These are phyloP conservation scores for Cephaloascus albidus DNA, from an alignment of 805 yeast genomes.

Conservation along the genomic window DNA sequence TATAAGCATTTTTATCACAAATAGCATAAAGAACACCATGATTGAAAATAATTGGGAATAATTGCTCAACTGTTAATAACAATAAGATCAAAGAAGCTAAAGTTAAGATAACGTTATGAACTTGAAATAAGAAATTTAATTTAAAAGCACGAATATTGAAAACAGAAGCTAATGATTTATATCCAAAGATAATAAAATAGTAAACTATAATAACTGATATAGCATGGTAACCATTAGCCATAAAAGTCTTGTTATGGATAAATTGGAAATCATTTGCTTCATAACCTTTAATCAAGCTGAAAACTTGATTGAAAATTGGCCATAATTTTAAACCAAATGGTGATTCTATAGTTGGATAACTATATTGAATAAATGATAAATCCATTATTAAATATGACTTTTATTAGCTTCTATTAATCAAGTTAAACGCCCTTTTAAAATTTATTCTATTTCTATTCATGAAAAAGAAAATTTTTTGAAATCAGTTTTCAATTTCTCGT, in stretches of 20 bases:
- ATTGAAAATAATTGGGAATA: slow-evolving; percentile 63
- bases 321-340: slow-evolving; percentile 57
- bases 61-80: slow-evolving; percentile 71
- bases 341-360: slow-evolving; percentile 25
- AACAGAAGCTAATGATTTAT: slow-evolving; percentile 51
- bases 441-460: too few relatives aligned
- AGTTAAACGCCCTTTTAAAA: too few relatives aligned
- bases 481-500: too few relatives aligned
- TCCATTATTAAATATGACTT: too few relatives aligned
- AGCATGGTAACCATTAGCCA: slow-evolving; percentile 55
- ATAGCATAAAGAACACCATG: slow-evolving; percentile 81
- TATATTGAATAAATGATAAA: slow-evolving; percentile 13
- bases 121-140: slow-evolving; percentile 68
- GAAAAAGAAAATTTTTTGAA: too few relatives aligned
- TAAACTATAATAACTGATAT: slow-evolving; percentile 28
- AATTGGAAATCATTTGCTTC: slow-evolving; percentile 64
- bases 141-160: slow-evolving; percentile 55
- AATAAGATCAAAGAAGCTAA: slow-evolving; percentile 56
- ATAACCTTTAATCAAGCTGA: slow-evolving; percentile 36
- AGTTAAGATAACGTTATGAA: slow-evolving; percentile 77
- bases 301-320: slow-evolving; percentile 52
- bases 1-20: slow-evolving; percentile 72
- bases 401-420: too few relatives aligned
- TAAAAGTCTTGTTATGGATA: slow-evolving; percentile 52
- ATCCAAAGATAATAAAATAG: slow-evolving; percentile 48